Conservation (phyloP, 23 red algal species). For the Gracilaria caudata region DNA sequence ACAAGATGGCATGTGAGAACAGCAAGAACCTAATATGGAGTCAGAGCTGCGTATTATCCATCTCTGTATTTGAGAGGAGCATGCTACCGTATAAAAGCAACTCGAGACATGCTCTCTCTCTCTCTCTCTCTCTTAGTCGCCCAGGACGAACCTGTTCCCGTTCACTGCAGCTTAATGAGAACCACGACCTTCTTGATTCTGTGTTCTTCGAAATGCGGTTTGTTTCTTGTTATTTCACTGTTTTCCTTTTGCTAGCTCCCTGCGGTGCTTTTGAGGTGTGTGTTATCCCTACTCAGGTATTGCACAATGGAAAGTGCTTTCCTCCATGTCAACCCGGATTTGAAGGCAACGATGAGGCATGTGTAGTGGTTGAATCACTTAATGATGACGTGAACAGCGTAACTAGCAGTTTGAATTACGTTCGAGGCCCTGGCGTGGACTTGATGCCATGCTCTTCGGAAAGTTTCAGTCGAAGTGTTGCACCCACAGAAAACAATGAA, state of each 20-base stretch:
- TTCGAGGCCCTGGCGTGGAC: not conserved
- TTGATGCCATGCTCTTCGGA: not conserved
- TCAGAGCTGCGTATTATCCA: too few species aligned
- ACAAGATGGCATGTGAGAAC: too few species aligned
- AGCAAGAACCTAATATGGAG: not conserved
- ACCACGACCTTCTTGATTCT: not conserved
- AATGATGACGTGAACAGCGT: not conserved
- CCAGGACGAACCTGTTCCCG: not conserved
- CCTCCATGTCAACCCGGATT: constrained; percentile 9
- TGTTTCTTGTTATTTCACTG: not conserved
- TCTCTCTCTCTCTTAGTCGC: too few species aligned
- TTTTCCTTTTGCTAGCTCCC: not conserved
- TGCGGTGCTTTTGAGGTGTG: constrained; percentile 1
- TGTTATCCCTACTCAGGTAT: not conserved
- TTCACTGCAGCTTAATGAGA: not conserved
- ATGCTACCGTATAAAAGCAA: too few species aligned
- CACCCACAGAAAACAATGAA: not conserved
- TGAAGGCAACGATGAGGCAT: not conserved
- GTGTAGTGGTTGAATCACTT: not conserved
- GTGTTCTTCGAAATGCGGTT: not conserved
- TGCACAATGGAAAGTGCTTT: not conserved
- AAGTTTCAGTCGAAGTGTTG: not conserved
- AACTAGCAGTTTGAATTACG: not conserved
- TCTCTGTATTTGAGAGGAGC: too few species aligned
- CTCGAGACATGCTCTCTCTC: not conserved